Percentiles rank a stretch among this genome's conserved stretches.
Evolutionary conservation across 2,329 filamentous ascomycete genomes (phyloP).

Genomic region (Bipolaris zeicola): DNA sequence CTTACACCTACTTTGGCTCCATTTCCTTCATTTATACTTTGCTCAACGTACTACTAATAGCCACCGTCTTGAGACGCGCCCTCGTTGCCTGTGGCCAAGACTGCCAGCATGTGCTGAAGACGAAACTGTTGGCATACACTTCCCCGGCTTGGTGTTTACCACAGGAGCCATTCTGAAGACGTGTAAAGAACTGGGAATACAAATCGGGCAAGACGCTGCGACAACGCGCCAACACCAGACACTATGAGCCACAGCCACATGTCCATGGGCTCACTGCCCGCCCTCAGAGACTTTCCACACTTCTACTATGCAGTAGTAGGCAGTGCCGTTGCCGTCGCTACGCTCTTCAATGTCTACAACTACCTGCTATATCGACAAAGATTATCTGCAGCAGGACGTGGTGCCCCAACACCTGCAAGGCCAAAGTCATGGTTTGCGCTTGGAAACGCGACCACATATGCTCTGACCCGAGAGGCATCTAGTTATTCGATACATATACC

Average conservation of each 20-base stretch:
- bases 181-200: conserved; percentile 4
- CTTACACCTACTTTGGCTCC: neutral
- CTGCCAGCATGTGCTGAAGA: conserved; percentile 12
- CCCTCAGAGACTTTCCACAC: conserved; percentile 55
- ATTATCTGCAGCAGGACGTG: conserved; percentile 51
- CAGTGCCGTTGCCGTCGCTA: conserved; percentile 51
- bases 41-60: neutral
- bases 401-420: conserved; percentile 55
- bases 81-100: neutral
- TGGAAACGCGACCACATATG: conserved; percentile 59
- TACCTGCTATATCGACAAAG: conserved; percentile 58
- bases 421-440: conserved; percentile 57
- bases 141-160: neutral
- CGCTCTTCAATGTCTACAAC: conserved; percentile 55
- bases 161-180: neutral
- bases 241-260: conserved; percentile 35
- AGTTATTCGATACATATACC: conserved; percentile 53
- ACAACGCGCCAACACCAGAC: conserved; percentile 8
- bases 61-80: neutral
- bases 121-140: neutral
- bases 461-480: conserved; percentile 59
- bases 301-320: conserved; percentile 61
- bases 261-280: conserved; percentile 51
- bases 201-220: conserved; percentile 16
- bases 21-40: neutral